Percentiles rank a stretch among this genome's conserved stretches.
These are phyloP conservation scores for Croton laevigatus DNA, from an alignment of 441 rosid species.

Conservation along the genomic window DNA sequence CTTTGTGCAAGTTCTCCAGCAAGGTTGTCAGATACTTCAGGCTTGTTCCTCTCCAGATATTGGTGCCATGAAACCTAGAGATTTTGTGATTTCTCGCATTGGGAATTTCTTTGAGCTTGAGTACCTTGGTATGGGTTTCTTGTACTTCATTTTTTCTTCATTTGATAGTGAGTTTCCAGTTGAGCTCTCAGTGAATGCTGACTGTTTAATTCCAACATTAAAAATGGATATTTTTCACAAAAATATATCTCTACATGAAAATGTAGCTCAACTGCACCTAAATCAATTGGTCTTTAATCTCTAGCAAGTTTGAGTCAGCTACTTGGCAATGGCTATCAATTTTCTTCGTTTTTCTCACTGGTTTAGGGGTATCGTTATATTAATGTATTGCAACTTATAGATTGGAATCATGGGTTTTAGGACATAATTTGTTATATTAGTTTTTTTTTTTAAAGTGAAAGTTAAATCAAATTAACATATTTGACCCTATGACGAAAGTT, in stretches of 20 bases:
- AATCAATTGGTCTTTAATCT: neutral
- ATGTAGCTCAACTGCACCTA: neutral
- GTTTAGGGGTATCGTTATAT: no score
- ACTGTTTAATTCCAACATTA: neutral
- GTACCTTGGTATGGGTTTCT: constrained; percentile 64
- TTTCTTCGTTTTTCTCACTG: no score
- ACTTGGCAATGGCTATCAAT: no score
- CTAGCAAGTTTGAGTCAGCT: neutral
- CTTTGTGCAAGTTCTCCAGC: constrained; percentile 96
- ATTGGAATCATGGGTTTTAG: no score
- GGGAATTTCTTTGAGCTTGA: constrained; percentile 98
- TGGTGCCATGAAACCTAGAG: constrained; percentile 83
- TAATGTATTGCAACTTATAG: no score
- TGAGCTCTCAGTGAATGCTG: neutral
- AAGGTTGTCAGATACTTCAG: constrained; percentile 98
- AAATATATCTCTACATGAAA: neutral
- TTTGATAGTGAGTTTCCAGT: constrained; percentile 3
- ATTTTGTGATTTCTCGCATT: constrained; percentile 86
- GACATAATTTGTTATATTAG: no score
- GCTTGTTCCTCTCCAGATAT: constrained; percentile 77
- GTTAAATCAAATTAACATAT: no score
- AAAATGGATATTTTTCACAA: no score
- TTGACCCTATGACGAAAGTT: no score
- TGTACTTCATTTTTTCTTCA: neutral
- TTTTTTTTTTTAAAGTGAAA: no score